Evolutionary conservation across 1,284 basidiomycete species (phyloP).

Genomic region (Pyrrhoderma lamaoense): DNA sequence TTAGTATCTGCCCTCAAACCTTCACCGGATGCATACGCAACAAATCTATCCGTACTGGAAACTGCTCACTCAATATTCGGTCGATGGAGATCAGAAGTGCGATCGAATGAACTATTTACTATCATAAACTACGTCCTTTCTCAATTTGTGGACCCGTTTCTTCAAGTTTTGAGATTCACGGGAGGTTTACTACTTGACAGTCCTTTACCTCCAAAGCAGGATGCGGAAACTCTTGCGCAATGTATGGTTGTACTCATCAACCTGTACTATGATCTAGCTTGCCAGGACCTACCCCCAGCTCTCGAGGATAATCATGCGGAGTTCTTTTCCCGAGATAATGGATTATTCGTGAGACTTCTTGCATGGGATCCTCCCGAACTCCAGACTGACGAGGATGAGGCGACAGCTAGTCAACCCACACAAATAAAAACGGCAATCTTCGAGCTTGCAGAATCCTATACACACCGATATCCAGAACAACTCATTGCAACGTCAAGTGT

Average conservation of each 20-base stretch:
- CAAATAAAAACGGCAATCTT: conserved; percentile 87
- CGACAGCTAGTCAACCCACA: conserved; percentile 74
- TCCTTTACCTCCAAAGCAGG: conserved; percentile 29
- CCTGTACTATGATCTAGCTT: conserved; percentile 90
- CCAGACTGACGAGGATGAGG: conserved; percentile 76
- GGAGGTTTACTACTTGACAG: conserved; percentile 41
- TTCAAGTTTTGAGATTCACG: conserved; percentile 73
- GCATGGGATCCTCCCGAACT: conserved; percentile 71
- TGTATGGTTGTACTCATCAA: conserved; percentile 76
- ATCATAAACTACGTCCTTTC: conserved; percentile 90
- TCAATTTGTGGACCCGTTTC: conserved; percentile 80
- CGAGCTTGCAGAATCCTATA: conserved; percentile 48
- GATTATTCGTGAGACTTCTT: conserved; percentile 75
- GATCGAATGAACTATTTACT: conserved; percentile 81
- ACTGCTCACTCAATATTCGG: conserved; percentile 95
- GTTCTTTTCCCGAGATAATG: conserved; percentile 66
- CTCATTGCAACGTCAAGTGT: conserved; percentile 40
- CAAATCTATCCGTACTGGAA: conserved; percentile 79
- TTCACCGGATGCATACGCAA: conserved; percentile 75
- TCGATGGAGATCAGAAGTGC: conserved; percentile 87
- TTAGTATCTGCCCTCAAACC: conserved; percentile 54
- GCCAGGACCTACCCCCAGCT: conserved; percentile 91
- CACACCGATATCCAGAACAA: conserved; percentile 44
- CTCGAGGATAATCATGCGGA: conserved; percentile 85
- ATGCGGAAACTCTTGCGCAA: conserved; percentile 50